Percentiles rank a stretch among this genome's conserved stretches.
Evolutionary conservation across 2,329 filamentous ascomycete genomes (phyloP).

Genomic region (Metarhizium robertsii): DNA sequence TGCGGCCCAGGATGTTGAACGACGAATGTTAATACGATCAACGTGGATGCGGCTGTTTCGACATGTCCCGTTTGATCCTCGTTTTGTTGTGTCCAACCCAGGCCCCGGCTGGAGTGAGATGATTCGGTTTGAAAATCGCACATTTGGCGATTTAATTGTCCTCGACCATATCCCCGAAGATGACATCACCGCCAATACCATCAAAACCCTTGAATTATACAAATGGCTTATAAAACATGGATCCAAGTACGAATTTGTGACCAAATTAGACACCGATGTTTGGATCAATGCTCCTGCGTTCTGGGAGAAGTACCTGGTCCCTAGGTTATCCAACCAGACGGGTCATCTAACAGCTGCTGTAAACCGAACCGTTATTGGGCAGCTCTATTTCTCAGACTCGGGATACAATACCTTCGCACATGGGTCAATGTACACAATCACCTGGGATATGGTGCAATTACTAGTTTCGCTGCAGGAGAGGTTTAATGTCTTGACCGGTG

Average conservation of each 20-base stretch:
- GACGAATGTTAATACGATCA: slow-evolving; percentile 20
- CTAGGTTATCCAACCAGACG: slow-evolving; percentile 11
- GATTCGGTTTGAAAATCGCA: slow-evolving; percentile 20
- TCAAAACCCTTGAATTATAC: slow-evolving; percentile 25
- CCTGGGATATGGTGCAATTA: slow-evolving; percentile 22
- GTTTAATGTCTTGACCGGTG: slow-evolving; percentile 17
- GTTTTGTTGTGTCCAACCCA: slow-evolving; percentile 23
- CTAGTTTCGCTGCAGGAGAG: slow-evolving; percentile 16
- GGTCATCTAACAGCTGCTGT: slow-evolving; percentile 8
- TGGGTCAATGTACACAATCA: slow-evolving; percentile 24
- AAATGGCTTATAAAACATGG: slow-evolving; percentile 17
- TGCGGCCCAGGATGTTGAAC: slow-evolving; percentile 17
- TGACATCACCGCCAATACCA: slow-evolving; percentile 21
- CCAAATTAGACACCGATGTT: slow-evolving; percentile 23
- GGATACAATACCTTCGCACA: slow-evolving; percentile 20
- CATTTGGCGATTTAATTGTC: slow-evolving; percentile 24
- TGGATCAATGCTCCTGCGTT: slow-evolving; percentile 22
- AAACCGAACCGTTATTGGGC: slow-evolving; percentile 18
- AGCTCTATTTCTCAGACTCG: slow-evolving; percentile 16
- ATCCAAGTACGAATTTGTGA: slow-evolving; percentile 19
- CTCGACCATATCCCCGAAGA: slow-evolving; percentile 22
- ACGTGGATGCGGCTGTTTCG: slow-evolving; percentile 22
- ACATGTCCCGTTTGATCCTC: slow-evolving; percentile 18
- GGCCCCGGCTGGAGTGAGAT: slow-evolving; percentile 15
- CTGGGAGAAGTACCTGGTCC: slow-evolving; percentile 19